Conservation (phyloP, 2,329 filamentous ascomycete species). For the Dactylellina sp. region DNA sequence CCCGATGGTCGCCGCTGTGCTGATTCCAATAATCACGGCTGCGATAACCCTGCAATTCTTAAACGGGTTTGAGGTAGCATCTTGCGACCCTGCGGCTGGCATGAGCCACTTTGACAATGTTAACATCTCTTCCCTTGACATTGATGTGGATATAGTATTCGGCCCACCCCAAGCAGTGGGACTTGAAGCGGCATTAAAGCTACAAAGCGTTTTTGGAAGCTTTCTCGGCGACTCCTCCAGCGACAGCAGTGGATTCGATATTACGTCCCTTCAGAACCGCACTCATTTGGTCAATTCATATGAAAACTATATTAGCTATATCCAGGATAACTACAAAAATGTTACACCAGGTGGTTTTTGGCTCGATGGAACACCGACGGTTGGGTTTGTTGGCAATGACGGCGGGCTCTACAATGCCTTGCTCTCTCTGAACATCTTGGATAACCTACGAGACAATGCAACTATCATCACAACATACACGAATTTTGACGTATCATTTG, state of each 20-base stretch:
- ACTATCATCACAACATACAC: constrained; percentile 79
- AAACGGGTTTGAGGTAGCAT: constrained; percentile 68
- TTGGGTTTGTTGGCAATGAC: constrained; percentile 77
- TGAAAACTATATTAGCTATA: constrained; percentile 75
- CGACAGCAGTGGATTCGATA: constrained; percentile 15
- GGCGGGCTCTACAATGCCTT: constrained; percentile 70
- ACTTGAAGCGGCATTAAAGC: constrained; percentile 30
- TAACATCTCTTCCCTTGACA: constrained; percentile 47
- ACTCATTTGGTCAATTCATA: constrained; percentile 73
- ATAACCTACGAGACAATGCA: constrained; percentile 75
- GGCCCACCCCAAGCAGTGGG: constrained; percentile 40
- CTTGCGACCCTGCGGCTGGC: constrained; percentile 69
- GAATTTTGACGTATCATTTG: constrained; percentile 79
- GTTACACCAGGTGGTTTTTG: constrained; percentile 84
- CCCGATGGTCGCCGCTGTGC: constrained; percentile 78
- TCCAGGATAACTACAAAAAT: constrained; percentile 73
- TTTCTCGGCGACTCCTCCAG: constrained; percentile 21
- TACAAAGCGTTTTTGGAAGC: constrained; percentile 37
- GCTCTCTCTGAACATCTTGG: constrained; percentile 73
- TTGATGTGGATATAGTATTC: constrained; percentile 47
- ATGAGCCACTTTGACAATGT: constrained; percentile 56
- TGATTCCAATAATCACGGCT: constrained; percentile 82
- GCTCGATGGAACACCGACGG: constrained; percentile 73
- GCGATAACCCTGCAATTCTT: constrained; percentile 83
- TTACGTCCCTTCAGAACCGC: constrained; percentile 61